phyloP scores from a whole-genome alignment of 768 basidiomycete genomes.

The Suillus ampliporus region DNA sequence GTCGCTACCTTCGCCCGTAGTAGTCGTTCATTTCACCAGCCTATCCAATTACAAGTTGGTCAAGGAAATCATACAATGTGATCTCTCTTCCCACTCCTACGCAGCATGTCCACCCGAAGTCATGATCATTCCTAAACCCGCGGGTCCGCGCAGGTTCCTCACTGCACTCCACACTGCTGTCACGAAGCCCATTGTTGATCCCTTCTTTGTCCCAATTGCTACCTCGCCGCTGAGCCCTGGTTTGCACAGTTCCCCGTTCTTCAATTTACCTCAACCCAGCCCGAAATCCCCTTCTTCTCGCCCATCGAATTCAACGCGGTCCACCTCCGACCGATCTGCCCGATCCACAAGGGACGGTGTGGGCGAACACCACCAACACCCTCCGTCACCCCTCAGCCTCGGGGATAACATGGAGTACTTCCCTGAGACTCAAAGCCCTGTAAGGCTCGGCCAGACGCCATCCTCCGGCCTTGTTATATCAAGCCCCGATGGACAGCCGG shows the following conservation, averaged over 20 bases:
- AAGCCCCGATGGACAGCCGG: conserved; percentile 89
- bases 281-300: conserved; percentile 52
- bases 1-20: conserved; percentile 39
- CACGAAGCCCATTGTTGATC: conserved; percentile 85
- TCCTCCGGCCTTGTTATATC: conserved; percentile 90
- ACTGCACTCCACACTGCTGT: conserved; percentile 92
- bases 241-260: conserved; percentile 53
- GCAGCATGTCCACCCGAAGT: conserved; percentile 75
- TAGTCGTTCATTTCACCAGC: conserved; percentile 89
- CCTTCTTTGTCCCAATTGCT: conserved; percentile 93
- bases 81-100: conserved; percentile 54
- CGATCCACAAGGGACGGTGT: conserved; percentile 56
- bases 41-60: conserved; percentile 87
- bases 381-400: conserved; percentile 74
- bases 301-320: conserved; percentile 51
- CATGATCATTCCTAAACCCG: conserved; percentile 97
- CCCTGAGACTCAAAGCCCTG: conserved; percentile 57
- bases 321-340: conserved; percentile 67
- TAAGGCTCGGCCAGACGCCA: conserved; percentile 74
- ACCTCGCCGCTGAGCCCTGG: conserved; percentile 88
- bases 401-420: conserved; percentile 75
- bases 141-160: conserved; percentile 90
- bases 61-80: conserved; percentile 81
- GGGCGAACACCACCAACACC: conserved; percentile 45
- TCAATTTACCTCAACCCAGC: conserved; percentile 33